Conservation (phyloP, 495 filamentous ascomycete genomes). For the Penicillium egyptiacum region DNA sequence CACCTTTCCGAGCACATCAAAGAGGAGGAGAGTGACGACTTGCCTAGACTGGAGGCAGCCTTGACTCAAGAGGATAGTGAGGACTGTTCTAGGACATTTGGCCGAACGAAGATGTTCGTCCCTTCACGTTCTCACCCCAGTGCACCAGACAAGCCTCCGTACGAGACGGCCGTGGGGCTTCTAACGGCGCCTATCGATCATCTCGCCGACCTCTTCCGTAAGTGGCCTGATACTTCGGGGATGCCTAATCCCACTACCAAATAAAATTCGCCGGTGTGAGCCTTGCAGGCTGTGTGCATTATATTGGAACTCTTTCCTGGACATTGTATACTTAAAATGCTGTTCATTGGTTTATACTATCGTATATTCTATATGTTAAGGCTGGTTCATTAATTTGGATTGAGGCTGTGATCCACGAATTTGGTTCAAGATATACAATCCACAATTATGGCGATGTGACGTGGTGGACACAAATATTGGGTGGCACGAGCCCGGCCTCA, state of each 20-base stretch:
- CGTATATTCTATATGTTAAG: no score
- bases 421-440: no score
- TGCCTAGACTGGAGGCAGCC: slow-evolving; percentile 53
- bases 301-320: no score
- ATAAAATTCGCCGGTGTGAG: background rate
- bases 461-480: no score
- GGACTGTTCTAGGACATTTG: slow-evolving; percentile 52
- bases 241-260: slow-evolving; percentile 25
- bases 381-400: no score
- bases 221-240: slow-evolving; percentile 29
- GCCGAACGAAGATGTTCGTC: slow-evolving; percentile 60
- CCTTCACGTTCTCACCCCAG: slow-evolving; percentile 57
- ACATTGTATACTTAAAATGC: no score
- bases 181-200: slow-evolving; percentile 38
- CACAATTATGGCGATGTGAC: no score
- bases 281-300: no score
- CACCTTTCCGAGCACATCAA: slow-evolving; percentile 57
- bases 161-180: slow-evolving; percentile 33
- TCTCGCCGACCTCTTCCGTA: slow-evolving; percentile 34
- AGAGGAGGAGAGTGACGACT: slow-evolving; percentile 58
- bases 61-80: slow-evolving; percentile 41
- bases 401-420: no score
- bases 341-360: no score
- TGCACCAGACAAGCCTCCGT: slow-evolving; percentile 39
- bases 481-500: no score